phyloP scores from a whole-genome alignment of 805 yeast species.

The Wickerhamomyces hampshirensis region DNA sequence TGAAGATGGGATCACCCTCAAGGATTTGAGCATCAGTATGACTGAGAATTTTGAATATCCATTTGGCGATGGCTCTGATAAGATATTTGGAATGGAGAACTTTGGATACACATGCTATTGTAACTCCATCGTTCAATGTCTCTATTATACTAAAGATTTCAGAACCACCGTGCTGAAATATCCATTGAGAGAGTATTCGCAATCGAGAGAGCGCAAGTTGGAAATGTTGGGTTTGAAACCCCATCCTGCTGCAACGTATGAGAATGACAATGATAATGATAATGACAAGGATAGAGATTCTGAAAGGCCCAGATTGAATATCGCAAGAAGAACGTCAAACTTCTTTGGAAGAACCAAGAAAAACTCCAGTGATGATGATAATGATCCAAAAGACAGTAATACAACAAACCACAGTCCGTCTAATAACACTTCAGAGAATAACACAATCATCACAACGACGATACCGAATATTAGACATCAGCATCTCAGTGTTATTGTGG shows the following conservation, averaged over 20 bases:
- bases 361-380: slow-evolving; percentile 13
- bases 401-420: not conserved
- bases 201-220: slow-evolving; percentile 32
- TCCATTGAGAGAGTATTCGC: slow-evolving; percentile 34
- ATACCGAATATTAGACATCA: slow-evolving; percentile 18
- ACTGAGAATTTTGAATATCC: slow-evolving; percentile 37
- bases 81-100: slow-evolving; percentile 77
- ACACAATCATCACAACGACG: slow-evolving; percentile 7
- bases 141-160: slow-evolving; percentile 70
- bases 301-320: slow-evolving; percentile 8
- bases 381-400: not conserved
- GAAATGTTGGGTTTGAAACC: slow-evolving; percentile 37
- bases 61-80: slow-evolving; percentile 63
- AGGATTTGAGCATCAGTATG: too few species aligned
- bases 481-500: slow-evolving; percentile 12
- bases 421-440: slow-evolving; percentile 1
- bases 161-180: slow-evolving; percentile 49
- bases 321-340: slow-evolving; percentile 25
- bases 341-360: slow-evolving; percentile 25
- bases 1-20: not conserved
- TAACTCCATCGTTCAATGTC: slow-evolving; percentile 86
- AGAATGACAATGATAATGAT: slow-evolving; percentile 3
- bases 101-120: slow-evolving; percentile 93
- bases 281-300: slow-evolving; percentile 11
- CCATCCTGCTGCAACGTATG: slow-evolving; percentile 29